Conservation (phyloP, 768 basidiomycete species). For the Cantharellus anzutake region DNA sequence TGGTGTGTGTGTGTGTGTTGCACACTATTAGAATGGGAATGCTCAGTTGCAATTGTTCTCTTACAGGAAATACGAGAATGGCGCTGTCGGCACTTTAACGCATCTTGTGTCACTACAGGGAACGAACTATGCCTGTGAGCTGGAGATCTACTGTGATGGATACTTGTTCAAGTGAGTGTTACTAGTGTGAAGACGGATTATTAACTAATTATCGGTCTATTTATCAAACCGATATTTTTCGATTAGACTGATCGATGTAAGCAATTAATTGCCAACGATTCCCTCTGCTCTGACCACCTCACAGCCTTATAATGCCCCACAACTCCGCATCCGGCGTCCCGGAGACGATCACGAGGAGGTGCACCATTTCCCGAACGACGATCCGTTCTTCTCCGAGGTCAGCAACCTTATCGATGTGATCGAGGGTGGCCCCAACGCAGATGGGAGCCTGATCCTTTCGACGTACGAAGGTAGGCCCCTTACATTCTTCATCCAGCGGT, state of each 20-base stretch:
- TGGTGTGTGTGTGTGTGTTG: constrained; percentile 34
- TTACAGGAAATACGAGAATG: constrained; percentile 67
- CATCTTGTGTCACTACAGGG: constrained; percentile 88
- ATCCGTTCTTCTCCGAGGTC: constrained; percentile 86
- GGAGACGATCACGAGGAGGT: constrained; percentile 61
- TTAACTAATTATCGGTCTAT: constrained; percentile 9
- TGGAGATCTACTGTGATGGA: constrained; percentile 88
- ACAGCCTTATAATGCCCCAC: background rate
- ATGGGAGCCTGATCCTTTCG: constrained; percentile 41
- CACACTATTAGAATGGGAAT: background rate
- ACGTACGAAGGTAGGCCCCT: constrained; percentile 53
- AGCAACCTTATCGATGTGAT: constrained; percentile 80
- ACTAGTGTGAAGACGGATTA: constrained; percentile 25
- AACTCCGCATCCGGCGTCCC: constrained; percentile 33
- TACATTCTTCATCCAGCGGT: background rate
- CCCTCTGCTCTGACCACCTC: background rate
- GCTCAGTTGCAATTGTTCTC: background rate
- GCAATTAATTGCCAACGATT: background rate
- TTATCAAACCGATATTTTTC: constrained; percentile 3
- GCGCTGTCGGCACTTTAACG: constrained; percentile 82
- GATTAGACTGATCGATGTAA: background rate
- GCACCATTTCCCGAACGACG: constrained; percentile 58
- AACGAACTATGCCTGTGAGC: constrained; percentile 80
- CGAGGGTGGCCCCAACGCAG: constrained; percentile 62
- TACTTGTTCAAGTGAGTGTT: constrained; percentile 52